Base-by-base conservation (phyloP, 768 basidiomycete genomes). In the Boletus subparvulus region DNA sequence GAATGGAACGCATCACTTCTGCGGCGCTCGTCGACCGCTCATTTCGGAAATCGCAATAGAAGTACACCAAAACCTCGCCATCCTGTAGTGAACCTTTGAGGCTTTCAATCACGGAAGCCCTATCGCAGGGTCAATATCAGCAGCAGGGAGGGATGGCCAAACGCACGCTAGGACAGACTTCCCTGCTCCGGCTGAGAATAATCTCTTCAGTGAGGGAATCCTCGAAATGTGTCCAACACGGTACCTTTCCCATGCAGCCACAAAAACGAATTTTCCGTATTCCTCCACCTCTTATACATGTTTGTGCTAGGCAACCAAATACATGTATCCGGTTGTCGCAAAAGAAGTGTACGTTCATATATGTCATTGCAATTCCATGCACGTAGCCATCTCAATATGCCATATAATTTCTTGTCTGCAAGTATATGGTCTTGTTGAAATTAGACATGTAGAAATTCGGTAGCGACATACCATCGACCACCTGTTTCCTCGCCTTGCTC, bases 31-130 rank as follows among this genome's bases (percentile, higher is more conserved):
- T 65, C 1, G 56, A 49, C 17, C 47, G 51, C 21, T 60, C 56
- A 1, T 30, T 50, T 21, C 57, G 61, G 11, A 66, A 69, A 44
- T 67, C 54, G 3, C 64, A 67, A 6, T 69, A 67, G 16, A 67
- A 64, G n/a, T 48, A 61, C 4, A 17, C 30, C 12, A 66, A 21
- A 1, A 48, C 6, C 9, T 61, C 52, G 11, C 33, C 55, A 13
- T 54, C 54, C 2, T 37, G 12, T 4, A 50, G 30, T 0, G 32
- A 19, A 4, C 4, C 17, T 9, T 28, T 37, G 17, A 61, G 43
- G 35, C 21, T 12, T 0, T 61, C 48, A 17, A 68, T 65, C 16
- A 65, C 58, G 3, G 47, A 62, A 26, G 67, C 41, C 1, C 63
- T 64, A 14, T 10, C 21, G n/a, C 3, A 35, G 1, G 1, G 33